A percentile compares a stretch with the other conserved stretches of the same genome.
Conservation (phyloP, 2,329 filamentous ascomycete genomes). For the Cryphonectria parasitica region DNA sequence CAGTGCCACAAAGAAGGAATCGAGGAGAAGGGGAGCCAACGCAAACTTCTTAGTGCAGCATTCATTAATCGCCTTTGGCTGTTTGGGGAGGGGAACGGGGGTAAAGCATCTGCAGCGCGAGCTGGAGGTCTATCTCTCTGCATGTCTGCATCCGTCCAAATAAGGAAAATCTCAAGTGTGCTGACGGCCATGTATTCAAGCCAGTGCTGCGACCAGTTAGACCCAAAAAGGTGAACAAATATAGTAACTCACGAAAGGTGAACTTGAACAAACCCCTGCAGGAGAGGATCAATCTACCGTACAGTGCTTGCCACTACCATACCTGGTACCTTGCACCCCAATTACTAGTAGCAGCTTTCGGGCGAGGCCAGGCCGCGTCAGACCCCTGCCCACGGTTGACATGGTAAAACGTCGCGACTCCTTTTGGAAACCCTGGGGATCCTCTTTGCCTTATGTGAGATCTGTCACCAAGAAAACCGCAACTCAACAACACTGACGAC, state of each 20-base stretch:
- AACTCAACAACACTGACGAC: neutral
- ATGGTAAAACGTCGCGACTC: constrained; percentile 10
- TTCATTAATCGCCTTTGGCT: no score
- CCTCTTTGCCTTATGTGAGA: constrained; percentile 12
- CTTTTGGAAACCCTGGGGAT: constrained; percentile 4
- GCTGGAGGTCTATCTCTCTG: no score
- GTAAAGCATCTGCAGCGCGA: no score
- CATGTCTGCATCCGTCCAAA: neutral
- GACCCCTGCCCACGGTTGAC: constrained; percentile 1
- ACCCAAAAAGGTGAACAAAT: neutral
- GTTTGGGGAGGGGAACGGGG: no score
- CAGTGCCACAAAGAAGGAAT: neutral
- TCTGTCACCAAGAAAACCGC: constrained; percentile 10
- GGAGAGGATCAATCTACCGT: neutral
- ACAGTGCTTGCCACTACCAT: neutral
- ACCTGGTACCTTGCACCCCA: neutral
- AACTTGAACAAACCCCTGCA: neutral
- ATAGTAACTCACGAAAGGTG: neutral
- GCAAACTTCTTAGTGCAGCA: no score
- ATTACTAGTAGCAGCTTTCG: neutral
- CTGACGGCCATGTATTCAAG: neutral
- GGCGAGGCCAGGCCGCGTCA: neutral
- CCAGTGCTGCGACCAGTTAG: neutral
- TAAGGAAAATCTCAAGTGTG: neutral
- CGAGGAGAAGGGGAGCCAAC: no score